phyloP scores from a whole-genome alignment of 257 asterid genomes.

The Vinca minor region DNA sequence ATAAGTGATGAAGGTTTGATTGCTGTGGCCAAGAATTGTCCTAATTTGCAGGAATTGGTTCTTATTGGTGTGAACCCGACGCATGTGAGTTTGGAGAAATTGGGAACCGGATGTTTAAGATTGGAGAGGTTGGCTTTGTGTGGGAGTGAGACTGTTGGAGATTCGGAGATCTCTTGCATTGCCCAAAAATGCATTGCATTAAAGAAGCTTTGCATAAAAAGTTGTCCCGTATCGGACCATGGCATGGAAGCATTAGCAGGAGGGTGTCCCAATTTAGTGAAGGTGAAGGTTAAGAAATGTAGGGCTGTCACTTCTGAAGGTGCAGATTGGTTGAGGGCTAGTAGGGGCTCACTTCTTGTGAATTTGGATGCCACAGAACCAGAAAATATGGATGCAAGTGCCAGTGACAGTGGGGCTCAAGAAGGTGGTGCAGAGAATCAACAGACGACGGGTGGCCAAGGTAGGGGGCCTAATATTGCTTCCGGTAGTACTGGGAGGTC shows the following conservation, averaged over 20 bases:
- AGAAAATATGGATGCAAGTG: constrained; percentile 42
- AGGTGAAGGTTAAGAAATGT: constrained; percentile 91
- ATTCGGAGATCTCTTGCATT: constrained; percentile 64
- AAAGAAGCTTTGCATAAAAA: constrained; percentile 83
- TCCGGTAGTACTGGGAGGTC: constrained; percentile 47
- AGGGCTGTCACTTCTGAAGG: constrained; percentile 69
- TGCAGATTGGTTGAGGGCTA: constrained; percentile 74
- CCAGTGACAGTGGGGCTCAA: constrained; percentile 37
- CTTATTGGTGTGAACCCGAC: constrained; percentile 83
- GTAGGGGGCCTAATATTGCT: constrained; percentile 21
- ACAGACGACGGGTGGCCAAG: constrained; percentile 15
- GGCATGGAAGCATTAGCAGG: constrained; percentile 78
- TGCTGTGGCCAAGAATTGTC: constrained; percentile 62
- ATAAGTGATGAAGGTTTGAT: constrained; percentile 71
- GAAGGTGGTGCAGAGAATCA: constrained; percentile 35
- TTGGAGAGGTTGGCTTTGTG: constrained; percentile 83
- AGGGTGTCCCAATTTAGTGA: constrained; percentile 87
- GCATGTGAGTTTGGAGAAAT: constrained; percentile 41
- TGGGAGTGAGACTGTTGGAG: constrained; percentile 84
- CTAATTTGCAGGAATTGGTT: constrained; percentile 68
- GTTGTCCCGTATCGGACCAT: constrained; percentile 73
- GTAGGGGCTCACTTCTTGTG: constrained; percentile 54
- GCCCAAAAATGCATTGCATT: constrained; percentile 65
- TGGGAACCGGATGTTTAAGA: constrained; percentile 57
- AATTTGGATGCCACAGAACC: constrained; percentile 58